These are phyloP conservation scores for Chaetomidium leptoderma DNA, from an alignment of 495 filamentous ascomycete genomes.

Conservation along the genomic window DNA sequence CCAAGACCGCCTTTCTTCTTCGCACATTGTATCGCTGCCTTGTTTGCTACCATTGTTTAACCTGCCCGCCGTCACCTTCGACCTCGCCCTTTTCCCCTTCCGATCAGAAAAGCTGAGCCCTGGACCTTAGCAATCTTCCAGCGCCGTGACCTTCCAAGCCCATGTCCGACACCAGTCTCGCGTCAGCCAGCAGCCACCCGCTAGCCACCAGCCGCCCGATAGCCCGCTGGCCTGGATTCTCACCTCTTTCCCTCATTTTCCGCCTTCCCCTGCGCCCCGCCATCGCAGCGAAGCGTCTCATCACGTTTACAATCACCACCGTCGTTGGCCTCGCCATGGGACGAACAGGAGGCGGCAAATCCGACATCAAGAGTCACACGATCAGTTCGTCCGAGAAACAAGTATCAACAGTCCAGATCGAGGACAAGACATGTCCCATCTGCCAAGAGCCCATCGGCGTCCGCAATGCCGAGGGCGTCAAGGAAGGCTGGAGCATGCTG, in stretches of 20 bases:
- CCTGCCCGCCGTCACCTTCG: no score
- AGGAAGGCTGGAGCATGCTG: slow-evolving; percentile 41
- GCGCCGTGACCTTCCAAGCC: no score
- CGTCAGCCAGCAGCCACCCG: background rate
- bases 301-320: background rate
- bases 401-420: background rate
- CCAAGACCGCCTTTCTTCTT: no score
- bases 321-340: slow-evolving; percentile 2
- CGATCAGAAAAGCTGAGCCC: no score
- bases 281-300: background rate
- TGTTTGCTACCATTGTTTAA: no score
- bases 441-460: slow-evolving; percentile 42
- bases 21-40: no score
- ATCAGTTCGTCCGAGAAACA: slow-evolving; percentile 12
- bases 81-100: no score
- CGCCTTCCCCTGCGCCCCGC: background rate
- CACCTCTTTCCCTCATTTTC: background rate
- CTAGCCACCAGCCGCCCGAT: background rate
- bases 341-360: background rate
- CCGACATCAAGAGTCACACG: background rate
- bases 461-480: slow-evolving; percentile 34
- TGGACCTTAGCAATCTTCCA: background rate
- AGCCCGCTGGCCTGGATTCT: background rate
- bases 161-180: background rate
- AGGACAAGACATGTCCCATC: slow-evolving; percentile 38